Base-by-base conservation (phyloP, 2,329 filamentous ascomycete species). In the Leptographium lundbergii region DNA sequence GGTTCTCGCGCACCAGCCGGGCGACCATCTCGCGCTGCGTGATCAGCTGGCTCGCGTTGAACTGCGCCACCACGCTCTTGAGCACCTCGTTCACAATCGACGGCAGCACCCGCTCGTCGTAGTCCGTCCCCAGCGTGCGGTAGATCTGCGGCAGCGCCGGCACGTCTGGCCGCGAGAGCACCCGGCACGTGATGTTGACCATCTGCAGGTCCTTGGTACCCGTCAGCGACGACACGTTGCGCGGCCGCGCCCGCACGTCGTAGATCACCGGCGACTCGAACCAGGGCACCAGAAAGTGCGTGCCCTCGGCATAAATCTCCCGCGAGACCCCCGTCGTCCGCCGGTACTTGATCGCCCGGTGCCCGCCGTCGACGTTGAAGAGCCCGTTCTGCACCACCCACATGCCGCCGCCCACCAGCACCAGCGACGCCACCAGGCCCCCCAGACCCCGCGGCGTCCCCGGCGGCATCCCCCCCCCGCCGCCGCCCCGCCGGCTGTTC, bases 161-260 rank as follows among this genome's bases (percentile, higher is more conserved):
- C 69, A 99, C 78, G 60, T 91, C 85, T 59, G 94, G 94, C 67
- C 91, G 81, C 61, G 92, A 96, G 57, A 99, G 88, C 61, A 99
- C 94, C 89, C 94, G 92, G 76, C 94, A 99, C 70, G 92, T 99
- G 72, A 99, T 97, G 82, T 99, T 99, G 71, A 97, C 94, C 94
- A 99, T 99, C 79, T 99, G 94, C 75, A 99, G 78, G 75, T 99
- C 94, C 81, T 99, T 99, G 70, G 94, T 99, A 67, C 94, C 94
- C 61, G 94, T 99, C 65, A 99, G 83, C 65, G 94, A 97, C 65
- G 94, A 88, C 67, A 99, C 91, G 70, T 95, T 96, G 72, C 94
- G 86, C 68, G 94, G 94, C 80, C 92, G 96, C 61, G 94, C 94
- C 75, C 94, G 92, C 67, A 99, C 94, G 73, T 99, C 92, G 79